phyloP scores from a whole-genome alignment of 75 land plant species.

The Cupressus sempervirens region DNA sequence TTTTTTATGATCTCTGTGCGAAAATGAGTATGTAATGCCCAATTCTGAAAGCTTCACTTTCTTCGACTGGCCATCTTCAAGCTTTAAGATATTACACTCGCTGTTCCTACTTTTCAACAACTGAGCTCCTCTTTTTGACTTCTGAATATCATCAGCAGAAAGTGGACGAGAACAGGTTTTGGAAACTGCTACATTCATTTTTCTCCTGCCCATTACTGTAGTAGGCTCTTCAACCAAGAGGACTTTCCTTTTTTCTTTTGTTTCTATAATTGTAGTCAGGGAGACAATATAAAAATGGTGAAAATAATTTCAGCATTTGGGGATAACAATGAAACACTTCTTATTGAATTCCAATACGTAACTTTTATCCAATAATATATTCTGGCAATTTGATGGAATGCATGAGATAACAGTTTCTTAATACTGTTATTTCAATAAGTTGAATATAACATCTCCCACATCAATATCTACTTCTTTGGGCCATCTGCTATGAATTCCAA shows the following conservation, averaged over 20 bases:
- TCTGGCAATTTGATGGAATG: neutral
- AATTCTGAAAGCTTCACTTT: neutral
- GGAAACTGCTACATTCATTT: conserved; percentile 28
- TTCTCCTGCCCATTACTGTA: conserved; percentile 32
- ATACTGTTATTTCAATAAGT: neutral
- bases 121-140: conserved; percentile 80
- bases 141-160: conserved; percentile 95
- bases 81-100: conserved; percentile 9
- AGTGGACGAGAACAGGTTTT: conserved; percentile 64
- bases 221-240: conserved; percentile 72
- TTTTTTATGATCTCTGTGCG: neutral
- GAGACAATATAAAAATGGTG: conserved; percentile 1
- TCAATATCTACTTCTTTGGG: neutral
- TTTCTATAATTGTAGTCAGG: conserved; percentile 37
- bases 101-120: conserved; percentile 55
- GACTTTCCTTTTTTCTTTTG: conserved; percentile 72
- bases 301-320: neutral
- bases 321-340: neutral
- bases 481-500: neutral
- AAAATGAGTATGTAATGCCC: neutral
- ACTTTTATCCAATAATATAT: neutral
- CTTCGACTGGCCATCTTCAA: conserved; percentile 7
- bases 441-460: no score
- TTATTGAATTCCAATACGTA: neutral
- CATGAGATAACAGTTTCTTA: neutral